phyloP scores from a whole-genome alignment of 768 basidiomycete species.

The Russula olivacea region DNA sequence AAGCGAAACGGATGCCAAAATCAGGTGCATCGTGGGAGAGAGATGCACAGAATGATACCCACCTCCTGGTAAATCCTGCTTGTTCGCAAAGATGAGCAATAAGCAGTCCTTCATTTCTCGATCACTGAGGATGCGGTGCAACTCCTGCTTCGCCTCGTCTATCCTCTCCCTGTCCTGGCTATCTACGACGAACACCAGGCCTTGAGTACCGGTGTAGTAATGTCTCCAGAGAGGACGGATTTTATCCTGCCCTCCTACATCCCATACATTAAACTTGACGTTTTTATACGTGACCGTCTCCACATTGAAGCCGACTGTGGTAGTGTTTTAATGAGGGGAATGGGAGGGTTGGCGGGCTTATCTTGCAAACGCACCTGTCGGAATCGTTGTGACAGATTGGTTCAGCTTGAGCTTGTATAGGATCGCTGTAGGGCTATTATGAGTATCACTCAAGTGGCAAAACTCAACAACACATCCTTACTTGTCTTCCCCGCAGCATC shows the following conservation, averaged over 20 bases:
- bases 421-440: constrained; percentile 57
- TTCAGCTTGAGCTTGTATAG: constrained; percentile 98
- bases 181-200: constrained; percentile 96
- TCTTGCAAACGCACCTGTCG: constrained; percentile 59
- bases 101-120: constrained; percentile 98
- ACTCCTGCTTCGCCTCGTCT: constrained; percentile 93
- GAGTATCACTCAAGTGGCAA: neutral
- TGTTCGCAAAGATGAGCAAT: constrained; percentile 97
- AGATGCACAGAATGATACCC: constrained; percentile 26
- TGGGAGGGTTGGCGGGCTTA: neutral
- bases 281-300: constrained; percentile 99
- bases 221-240: constrained; percentile 98
- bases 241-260: constrained; percentile 99
- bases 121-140: constrained; percentile 93
- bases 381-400: constrained; percentile 97
- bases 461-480: constrained; percentile 36
- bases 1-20: neutral
- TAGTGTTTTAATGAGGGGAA: neutral
- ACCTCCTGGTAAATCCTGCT: constrained; percentile 98
- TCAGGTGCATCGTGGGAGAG: neutral
- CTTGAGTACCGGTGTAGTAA: constrained; percentile 98
- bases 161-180: constrained; percentile 93
- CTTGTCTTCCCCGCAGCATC: constrained; percentile 99
- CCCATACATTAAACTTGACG: constrained; percentile 92
- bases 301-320: constrained; percentile 94